Base-by-base conservation (phyloP, 2,329 filamentous ascomycete species). In the Dactylellina sp. region DNA sequence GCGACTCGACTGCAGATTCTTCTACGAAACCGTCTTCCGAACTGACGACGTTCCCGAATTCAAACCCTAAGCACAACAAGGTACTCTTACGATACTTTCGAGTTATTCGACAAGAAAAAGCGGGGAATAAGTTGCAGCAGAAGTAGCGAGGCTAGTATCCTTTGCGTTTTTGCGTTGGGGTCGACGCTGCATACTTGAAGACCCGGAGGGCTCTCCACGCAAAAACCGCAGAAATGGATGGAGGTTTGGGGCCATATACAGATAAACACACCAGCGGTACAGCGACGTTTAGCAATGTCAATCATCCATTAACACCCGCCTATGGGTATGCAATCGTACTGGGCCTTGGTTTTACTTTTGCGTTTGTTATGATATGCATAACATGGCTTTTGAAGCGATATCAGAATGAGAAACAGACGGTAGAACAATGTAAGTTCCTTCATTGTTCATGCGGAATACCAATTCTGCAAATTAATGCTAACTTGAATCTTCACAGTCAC, bases 331-430 rank as follows among this genome's bases (percentile, higher is more conserved):
- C 90, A 79, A 89, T 93, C 77, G 87, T 93, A 56, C 82, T 93
- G 35, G 91, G 91, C 16, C 81, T 93, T 14, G 91, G 91, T 18
- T 88, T 90, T 78, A 85, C 86, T 24, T 93, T 93, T 81, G 89
- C 91, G 40, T 82, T 93, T 70, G 87, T 89, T 74, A 91, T 91
- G 89, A 91, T 91, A 78, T 82, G 87, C 60, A 89, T 89, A n/a
- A 91, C 89, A 1, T 89, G 89, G 81, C 85, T 90, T 25, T 82
- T 91, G 68, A 89, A 89, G 79, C 84, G 86, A 76, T 90, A 89
- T 80, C 88, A 89, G 78, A 85, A 89, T 83, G 92, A 94, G 80
- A 84, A 93, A 1, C 92, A 96, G 80, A 97, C 93, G 0, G 93
- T 91, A 0, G 93, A 97, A 83, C 95, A 93, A 87, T 97, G 62